Conservation (phyloP, 192 early-diverging fungal genomes). For the Gaertneriomyces sp. region DNA sequence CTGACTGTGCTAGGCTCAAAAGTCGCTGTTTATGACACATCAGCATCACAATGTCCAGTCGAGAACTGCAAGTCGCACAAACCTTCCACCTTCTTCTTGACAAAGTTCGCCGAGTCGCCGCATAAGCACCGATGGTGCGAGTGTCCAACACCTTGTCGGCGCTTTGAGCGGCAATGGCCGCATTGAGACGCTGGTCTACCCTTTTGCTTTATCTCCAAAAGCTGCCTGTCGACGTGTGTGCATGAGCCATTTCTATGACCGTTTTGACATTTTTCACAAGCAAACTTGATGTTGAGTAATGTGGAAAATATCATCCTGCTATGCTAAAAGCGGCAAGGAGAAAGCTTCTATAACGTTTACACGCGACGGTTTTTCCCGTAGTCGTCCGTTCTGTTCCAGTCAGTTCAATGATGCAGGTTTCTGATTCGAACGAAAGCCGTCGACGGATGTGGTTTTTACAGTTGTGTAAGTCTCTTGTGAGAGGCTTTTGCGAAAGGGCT, state of each 20-base stretch:
- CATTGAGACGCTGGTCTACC: conserved; percentile 27
- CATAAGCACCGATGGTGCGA: conserved; percentile 31
- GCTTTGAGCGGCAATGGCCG: conserved; percentile 18
- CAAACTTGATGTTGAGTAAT: conserved; percentile 22
- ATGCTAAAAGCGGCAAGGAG: too few species aligned
- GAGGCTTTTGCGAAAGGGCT: too few species aligned
- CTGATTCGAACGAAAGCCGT: too few species aligned
- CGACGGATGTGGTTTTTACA: too few species aligned
- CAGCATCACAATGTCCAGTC: not conserved
- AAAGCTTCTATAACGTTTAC: too few species aligned
- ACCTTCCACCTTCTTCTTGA: conserved; percentile 30
- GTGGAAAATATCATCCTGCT: conserved; percentile 21
- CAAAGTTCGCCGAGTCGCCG: conserved; percentile 9
- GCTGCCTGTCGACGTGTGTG: conserved; percentile 17
- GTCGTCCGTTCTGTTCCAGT: too few species aligned
- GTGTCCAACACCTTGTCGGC: conserved; percentile 22
- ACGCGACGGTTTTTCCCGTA: too few species aligned
- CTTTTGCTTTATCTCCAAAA: conserved; percentile 21
- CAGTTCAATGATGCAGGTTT: too few species aligned
- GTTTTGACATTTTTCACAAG: conserved; percentile 26
- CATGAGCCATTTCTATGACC: conserved; percentile 26
- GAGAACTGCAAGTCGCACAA: not conserved
- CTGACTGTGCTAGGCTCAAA: conserved; percentile 14
- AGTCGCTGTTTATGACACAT: not conserved
- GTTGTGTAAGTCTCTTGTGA: too few species aligned